Conservation (phyloP, 345 rosid genomes). For the Gossypium anomalum region DNA sequence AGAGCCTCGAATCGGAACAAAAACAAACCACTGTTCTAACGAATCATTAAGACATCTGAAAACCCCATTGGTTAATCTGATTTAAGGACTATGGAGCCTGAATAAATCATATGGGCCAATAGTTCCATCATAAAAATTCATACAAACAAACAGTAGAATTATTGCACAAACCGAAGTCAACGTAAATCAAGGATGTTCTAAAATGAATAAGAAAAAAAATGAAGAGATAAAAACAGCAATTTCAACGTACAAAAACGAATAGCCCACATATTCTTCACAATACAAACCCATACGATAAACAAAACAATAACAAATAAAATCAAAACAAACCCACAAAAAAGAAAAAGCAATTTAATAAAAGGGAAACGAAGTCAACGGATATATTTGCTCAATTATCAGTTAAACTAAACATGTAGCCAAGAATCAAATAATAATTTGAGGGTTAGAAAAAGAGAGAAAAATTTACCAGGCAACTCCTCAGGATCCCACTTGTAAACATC, state of each 20-base stretch:
- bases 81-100: no score
- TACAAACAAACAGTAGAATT: background rate
- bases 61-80: background rate
- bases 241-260: no score
- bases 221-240: no score
- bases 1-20: background rate
- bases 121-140: no score
- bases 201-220: background rate
- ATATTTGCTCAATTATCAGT: background rate
- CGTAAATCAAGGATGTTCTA: background rate
- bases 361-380: background rate
- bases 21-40: background rate
- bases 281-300: background rate
- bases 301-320: no score
- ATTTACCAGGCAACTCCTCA: slow-evolving; percentile 78
- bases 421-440: background rate
- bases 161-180: background rate
- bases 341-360: no score
- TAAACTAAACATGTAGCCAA: background rate
- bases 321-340: no score
- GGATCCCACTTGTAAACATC: slow-evolving; percentile 96
- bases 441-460: background rate
- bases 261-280: no score
- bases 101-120: no score
- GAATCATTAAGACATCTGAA: no score